Percentiles rank a stretch among this genome's conserved stretches.
Evolutionary conservation across 2,329 filamentous ascomycete species (phyloP).

Genomic region (Cytospora paraplurivora): DNA sequence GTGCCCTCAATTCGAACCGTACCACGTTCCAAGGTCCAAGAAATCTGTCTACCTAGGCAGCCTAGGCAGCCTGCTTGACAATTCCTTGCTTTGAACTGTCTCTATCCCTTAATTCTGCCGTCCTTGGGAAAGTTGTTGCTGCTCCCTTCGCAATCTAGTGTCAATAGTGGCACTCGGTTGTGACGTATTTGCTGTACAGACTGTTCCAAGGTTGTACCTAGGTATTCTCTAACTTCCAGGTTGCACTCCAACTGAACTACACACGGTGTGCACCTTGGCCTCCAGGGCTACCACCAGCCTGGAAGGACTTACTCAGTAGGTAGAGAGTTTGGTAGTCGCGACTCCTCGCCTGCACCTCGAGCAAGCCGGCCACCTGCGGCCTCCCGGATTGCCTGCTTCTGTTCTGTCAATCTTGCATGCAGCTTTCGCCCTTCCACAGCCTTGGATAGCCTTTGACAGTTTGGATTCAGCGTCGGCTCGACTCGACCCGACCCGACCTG

Average conservation of each 20-base stretch:
- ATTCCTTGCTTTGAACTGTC: background rate
- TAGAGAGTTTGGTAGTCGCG: background rate
- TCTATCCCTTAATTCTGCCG: background rate
- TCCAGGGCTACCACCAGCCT: background rate
- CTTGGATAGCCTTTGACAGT: background rate
- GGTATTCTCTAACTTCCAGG: no score
- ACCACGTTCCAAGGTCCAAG: background rate
- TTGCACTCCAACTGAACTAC: background rate
- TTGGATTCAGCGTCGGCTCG: background rate
- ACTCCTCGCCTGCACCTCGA: conserved; percentile 1
- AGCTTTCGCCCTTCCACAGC: background rate
- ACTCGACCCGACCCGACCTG: background rate
- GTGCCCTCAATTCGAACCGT: background rate
- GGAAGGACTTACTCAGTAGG: background rate
- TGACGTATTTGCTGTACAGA: background rate
- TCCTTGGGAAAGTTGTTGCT: background rate
- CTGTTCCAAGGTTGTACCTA: background rate
- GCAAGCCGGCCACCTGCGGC: background rate
- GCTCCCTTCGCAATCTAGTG: background rate
- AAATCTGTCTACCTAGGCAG: no score
- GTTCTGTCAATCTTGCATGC: background rate
- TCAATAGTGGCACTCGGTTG: background rate
- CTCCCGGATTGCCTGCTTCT: background rate
- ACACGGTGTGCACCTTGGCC: background rate
- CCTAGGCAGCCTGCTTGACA: background rate